Evolutionary conservation across 129 eudicot species (phyloP), one percentile per base, ranked within the genome.

Genomic region (Deinandra increscens): DNA sequence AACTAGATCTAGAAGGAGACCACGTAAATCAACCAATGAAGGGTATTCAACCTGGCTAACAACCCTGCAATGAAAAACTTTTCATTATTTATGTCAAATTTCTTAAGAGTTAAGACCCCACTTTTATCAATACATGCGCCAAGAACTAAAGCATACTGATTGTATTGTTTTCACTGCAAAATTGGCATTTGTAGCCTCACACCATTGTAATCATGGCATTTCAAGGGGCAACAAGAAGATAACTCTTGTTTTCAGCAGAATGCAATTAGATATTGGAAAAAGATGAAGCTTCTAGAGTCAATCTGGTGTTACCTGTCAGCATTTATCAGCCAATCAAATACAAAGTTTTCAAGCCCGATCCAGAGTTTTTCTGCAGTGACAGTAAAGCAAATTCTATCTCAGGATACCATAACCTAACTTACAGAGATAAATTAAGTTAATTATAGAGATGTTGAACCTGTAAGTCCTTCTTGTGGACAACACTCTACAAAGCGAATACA

Each of bases 401-500:
- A 69, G 51, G 20, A 29, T 5, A 72, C 11, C 37, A 20, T n/a
- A 33, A 36, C 60, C 39, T 29, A 70, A 17, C 10, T 71, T 14
- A 72, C 68, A 68, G 49, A 42, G 49, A 72, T 58, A 60, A 64
- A 11, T 26, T 37, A 44, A 48, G 26, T 62, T 8, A 49, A 69
- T 31, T 41, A 63, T 59, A 54, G 51, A 68, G 76, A 46, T 31
- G 68, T 60, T 56, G 60, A 66, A 88, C 96, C 98, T 86, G 99
- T 93, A 79, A 93, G 97, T 76, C 99, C 99, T 83, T 93, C 99
- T 77, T 90, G 99, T n/a, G 95, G 97, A 72, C 99, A 93, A 75
- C 99, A 93, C 80, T 93, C 99, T 54, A 93, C 99, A 82, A 89
- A 89, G 72, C 99, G 95, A 64, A 93, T 93, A 76, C 99, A 89